Base-by-base conservation (phyloP, 306 rosid genomes). In the Quercus ilex region DNA sequence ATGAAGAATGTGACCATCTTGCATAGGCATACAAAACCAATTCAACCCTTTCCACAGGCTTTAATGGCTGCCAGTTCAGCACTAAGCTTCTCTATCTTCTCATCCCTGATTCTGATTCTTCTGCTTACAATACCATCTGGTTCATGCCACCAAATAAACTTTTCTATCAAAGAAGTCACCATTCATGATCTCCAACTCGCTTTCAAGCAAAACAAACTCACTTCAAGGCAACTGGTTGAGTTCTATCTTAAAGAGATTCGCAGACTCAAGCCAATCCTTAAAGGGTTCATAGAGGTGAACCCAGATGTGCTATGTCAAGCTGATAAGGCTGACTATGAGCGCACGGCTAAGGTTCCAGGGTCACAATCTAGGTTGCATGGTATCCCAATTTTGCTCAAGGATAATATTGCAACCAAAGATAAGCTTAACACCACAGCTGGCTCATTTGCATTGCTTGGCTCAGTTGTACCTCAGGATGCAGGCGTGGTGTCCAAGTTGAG, bases 361-460 rank as follows among this genome's bases (percentile, higher is more conserved):
- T 20, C 85, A 21, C 63, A 85, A 49, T 25, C 89, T 25, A 18
- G 23, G 11, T 55, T 92, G 51, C 91, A 92, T 77, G 97, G 97
- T 12, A 87, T 92, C 43, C 97, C 95, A 0, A 73, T 89, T 71
- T 78, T 90, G 80, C 11, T 92, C 8, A 92, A 92, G 79, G 97
- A 92, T 17, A 92, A 71, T 13, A 92, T 87, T 20, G 92, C 91
- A 17, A 92, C 90, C 18, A 90, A 89, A 80, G 97, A 92, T 69
- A 87, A 87, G 78, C 3, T 90, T 35, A 92, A 90, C 75, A 92
- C 92, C 7, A 90, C 92, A 4, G 89, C 89, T 41, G 95, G 95
- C 2, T 92, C 97, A 3, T 89, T 53, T 53, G 91, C 93, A 5
- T 65, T 92, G 62, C 80, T 88, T 13, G 92, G 94, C 2, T 90